Base-by-base conservation (phyloP, 768 basidiomycete species). In the Tulasnella sp. region DNA sequence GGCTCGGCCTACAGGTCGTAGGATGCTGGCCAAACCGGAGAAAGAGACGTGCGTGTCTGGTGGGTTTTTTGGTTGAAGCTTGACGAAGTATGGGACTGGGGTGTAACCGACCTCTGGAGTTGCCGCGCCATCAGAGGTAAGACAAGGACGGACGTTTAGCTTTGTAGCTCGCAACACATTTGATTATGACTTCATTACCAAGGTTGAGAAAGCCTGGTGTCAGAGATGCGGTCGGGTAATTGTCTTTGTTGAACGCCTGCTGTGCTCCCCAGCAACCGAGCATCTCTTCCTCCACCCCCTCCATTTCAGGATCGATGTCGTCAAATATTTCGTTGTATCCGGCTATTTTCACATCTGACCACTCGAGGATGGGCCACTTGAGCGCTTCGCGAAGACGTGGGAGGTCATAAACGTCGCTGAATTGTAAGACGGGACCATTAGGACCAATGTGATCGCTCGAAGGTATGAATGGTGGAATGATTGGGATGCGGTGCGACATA, bases 391-490 rank as follows among this genome's bases (percentile, higher is more conserved):
- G 85, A 5, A 92, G 86, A 14, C 89, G 86, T 0, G 88, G 87
- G 68, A 92, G 84, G 82, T 92, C 90, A 81, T 92, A 92, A 0
- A 92, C 88, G 38, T 90, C 87, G 34, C 90, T 88, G 81, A 92
- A 91, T 12, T 31, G 39, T 19, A 52, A n/a, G 24, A 52, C 31
- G 3, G n/a, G 31, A 10, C 24, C 75, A 24, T 42, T 42, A 12
- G 18, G 44, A 7, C 75, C 75, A 6, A 76, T n/a, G 48, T 76
- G 75, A 76, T 21, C n/a, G 38, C 16, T 19, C 9, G 75, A 7
- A 27, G 75, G 75, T 10, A 76, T 34, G 34, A 76, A 76, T 19
- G 75, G 75, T 31, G 75, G 75, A 19, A 56, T 6, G 27, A 76
- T 76, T 56, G 75, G 75, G 16, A 76, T 62, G 44, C 75, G 75